phyloP scores from a whole-genome alignment of 169 alveolate genomes.

The Besnoitia besnoiti region DNA sequence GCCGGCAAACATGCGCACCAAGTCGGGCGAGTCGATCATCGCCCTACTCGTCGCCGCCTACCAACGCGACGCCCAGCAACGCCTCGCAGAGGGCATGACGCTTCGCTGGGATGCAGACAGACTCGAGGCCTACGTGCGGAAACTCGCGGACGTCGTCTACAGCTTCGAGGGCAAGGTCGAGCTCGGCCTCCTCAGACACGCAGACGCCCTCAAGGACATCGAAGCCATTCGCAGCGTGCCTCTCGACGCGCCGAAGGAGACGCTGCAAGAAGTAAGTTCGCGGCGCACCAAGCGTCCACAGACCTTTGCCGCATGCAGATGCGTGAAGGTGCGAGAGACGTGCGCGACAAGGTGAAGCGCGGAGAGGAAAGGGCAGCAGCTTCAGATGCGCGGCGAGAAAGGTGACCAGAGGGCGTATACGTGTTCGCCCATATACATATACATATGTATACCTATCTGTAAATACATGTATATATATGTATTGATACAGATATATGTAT shows the following conservation, averaged over 20 bases:
- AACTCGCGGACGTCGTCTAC: conserved; percentile 54
- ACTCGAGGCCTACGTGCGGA: conserved; percentile 61
- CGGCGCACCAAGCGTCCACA: too few species aligned
- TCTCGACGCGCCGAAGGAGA: conserved; percentile 30
- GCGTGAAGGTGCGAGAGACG: background rate
- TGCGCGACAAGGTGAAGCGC: too few species aligned
- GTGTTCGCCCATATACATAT: background rate
- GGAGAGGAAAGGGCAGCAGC: too few species aligned
- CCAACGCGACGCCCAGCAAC: conserved; percentile 71
- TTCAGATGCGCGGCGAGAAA: too few species aligned
- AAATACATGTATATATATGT: background rate
- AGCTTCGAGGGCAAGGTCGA: conserved; percentile 65
- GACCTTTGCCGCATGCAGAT: background rate
- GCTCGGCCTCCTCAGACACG: conserved; percentile 40
- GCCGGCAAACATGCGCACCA: background rate
- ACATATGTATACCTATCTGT: background rate
- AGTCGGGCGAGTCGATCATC: background rate
- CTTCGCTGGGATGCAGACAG: conserved; percentile 67
- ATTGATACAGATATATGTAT: background rate
- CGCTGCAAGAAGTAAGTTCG: background rate
- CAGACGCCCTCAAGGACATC: conserved; percentile 49
- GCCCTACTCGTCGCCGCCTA: conserved; percentile 72
- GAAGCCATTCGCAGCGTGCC: conserved; percentile 50
- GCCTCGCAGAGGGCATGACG: conserved; percentile 63
- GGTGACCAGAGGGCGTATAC: background rate